These are phyloP conservation scores for Helotiales sp. DNA, from an alignment of 2,329 filamentous ascomycete genomes.

Conservation along the genomic window DNA sequence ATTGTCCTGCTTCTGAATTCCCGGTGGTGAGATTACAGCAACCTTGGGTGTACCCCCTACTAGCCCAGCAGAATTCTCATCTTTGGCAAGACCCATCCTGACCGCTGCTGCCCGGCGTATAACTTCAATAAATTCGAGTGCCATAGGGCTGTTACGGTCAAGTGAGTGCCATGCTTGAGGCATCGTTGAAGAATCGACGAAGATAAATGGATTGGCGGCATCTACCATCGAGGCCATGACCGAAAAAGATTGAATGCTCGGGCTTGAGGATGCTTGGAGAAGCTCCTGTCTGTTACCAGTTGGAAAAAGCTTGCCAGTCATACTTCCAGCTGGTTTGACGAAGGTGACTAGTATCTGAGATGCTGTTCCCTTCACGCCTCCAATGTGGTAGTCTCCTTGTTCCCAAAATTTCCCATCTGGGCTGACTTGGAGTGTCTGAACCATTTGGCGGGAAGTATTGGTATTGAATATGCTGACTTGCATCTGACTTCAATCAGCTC, in stretches of 20 bases:
- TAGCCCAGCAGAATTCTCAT: constrained; percentile 44
- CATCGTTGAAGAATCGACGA: constrained; percentile 56
- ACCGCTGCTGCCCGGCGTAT: constrained; percentile 60
- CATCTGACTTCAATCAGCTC: constrained; percentile 22
- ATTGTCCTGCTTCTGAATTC: background rate
- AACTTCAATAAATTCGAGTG: constrained; percentile 48
- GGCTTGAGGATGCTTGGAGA: constrained; percentile 14
- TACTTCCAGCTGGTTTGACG: constrained; percentile 62
- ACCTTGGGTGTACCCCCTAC: constrained; percentile 57
- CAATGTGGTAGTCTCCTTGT: constrained; percentile 59
- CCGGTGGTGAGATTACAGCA: constrained; percentile 52
- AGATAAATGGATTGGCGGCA: constrained; percentile 50
- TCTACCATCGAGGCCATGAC: constrained; percentile 45
- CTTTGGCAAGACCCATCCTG: constrained; percentile 59
- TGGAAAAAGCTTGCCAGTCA: constrained; percentile 62
- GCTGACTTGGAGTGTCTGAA: constrained; percentile 57
- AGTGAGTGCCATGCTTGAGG: constrained; percentile 50
- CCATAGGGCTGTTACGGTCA: constrained; percentile 41
- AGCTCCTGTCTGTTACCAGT: constrained; percentile 56
- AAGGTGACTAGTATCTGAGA: constrained; percentile 63
- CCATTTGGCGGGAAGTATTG: constrained; percentile 63
- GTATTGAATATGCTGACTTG: constrained; percentile 61
- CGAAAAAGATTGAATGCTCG: constrained; percentile 36
- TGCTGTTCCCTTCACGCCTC: constrained; percentile 60
- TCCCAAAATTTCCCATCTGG: constrained; percentile 52